Conservation (phyloP, 164 flowering plant species). For the Dillenia suffruticosa region DNA sequence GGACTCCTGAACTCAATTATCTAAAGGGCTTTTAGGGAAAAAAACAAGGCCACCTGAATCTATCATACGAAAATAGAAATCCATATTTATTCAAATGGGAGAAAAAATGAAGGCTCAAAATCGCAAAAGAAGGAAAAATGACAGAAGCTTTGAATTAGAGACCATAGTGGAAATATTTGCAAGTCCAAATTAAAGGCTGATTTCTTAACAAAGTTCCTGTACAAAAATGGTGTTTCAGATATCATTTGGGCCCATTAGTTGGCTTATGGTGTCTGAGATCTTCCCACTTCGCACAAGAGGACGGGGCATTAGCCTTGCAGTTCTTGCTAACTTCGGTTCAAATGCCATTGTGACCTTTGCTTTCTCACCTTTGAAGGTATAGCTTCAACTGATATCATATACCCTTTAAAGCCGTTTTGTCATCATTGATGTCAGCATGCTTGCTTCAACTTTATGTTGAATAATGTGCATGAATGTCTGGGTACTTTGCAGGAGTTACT, state of each 20-base stretch:
- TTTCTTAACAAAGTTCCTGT: not conserved
- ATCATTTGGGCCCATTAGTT: conserved; percentile 94
- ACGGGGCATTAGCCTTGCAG: conserved; percentile 92
- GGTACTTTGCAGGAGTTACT: conserved; percentile 58
- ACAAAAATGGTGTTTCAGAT: conserved; percentile 40
- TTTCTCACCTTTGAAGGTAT: conserved; percentile 87
- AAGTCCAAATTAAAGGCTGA: not conserved
- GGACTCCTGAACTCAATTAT: too few species aligned
- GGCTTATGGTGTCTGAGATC: conserved; percentile 97
- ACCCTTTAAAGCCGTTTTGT: not conserved
- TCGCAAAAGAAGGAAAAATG: too few species aligned
- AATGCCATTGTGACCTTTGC: conserved; percentile 94
- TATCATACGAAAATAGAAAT: too few species aligned
- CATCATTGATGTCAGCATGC: not conserved
- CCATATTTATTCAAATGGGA: too few species aligned
- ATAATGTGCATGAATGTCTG: not conserved
- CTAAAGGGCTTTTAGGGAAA: too few species aligned
- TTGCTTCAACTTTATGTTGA: too few species aligned
- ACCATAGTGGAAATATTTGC: too few species aligned
- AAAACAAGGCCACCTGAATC: too few species aligned
- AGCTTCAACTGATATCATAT: not conserved
- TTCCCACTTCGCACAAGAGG: conserved; percentile 93
- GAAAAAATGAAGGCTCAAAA: too few species aligned
- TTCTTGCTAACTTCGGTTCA: conserved; percentile 86
- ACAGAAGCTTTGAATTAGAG: too few species aligned